Evolutionary conservation across 192 early-diverging fungal species (phyloP), one percentile per base, ranked within the genome.

Genomic region (Linnemannia zychae): DNA sequence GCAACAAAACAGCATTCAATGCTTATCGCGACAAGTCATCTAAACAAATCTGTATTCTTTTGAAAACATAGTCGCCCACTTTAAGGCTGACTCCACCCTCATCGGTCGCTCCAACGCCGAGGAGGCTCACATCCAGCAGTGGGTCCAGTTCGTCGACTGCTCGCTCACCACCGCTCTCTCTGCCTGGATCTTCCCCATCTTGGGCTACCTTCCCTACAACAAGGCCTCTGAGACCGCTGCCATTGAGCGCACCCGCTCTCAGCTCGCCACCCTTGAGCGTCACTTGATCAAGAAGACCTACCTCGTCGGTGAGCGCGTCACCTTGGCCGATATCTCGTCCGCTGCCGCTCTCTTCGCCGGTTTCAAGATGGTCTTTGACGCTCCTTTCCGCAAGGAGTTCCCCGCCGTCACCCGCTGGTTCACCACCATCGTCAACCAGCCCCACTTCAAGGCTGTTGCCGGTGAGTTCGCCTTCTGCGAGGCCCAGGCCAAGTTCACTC

Each of bases 331-430:
- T 88, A 94, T 98, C 81, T 78, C 91, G 71, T 81, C 97, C 53
- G 92, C 90, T 78, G 82, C 89, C 70, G 78, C 88, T 34, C 89
- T 97, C 68, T 74, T 79, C 65, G 13, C 65, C 24, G 81, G 81
- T 36, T 92, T 73, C 89, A 91, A 89, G 84, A 11, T 77, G 57
- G 88, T 95, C 67, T 92, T 96, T 31, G 95, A 96, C 70, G 88
- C 90, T 67, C 88, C 92, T 24, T 96, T 96, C 94, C 96, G 97
- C 86, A 93, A 94, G 82, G 74, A 91, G 73, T 96, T 91, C 93
- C 94, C 94, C 87, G 97, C 97, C 90, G 89, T 99, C 72, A 97
- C 89, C 84, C 96, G 97, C 85, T 99, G 96, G 95, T 98, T 97
- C 94, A 90, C 88, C 87, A 99, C 98, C 87, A 88, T 94, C 74